These are phyloP conservation scores for Scenedesmus sp. DNA, from an alignment of 163 green algal genomes.

Conservation along the genomic window DNA sequence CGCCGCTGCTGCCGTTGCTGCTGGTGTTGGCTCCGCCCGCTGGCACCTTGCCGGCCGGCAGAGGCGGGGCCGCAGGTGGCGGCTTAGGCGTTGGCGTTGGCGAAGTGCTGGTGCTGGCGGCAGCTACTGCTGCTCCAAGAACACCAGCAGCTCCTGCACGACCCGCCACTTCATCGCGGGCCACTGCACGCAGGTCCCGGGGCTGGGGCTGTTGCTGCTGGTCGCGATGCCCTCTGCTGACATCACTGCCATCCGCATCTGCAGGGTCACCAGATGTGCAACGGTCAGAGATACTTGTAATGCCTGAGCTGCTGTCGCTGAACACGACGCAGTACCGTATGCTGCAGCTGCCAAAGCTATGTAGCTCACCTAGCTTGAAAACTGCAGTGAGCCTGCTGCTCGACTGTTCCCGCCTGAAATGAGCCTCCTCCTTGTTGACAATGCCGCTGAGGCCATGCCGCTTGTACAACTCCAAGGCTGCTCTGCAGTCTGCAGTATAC, in stretches of 20 bases:
- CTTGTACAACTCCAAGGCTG: neutral
- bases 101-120: neutral
- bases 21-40: slow-evolving; percentile 1
- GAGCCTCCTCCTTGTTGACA: neutral
- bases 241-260: neutral
- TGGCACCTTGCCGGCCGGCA: neutral
- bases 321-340: neutral
- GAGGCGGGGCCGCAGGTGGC: slow-evolving; percentile 24
- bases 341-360: neutral
- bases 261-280: neutral
- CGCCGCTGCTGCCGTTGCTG: neutral
- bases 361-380: neutral
- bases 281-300: neutral
- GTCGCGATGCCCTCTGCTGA: neutral
- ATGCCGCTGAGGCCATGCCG: neutral
- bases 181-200: neutral
- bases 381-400: neutral
- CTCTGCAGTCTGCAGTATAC: neutral
- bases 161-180: neutral
- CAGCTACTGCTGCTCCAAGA: neutral
- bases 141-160: neutral
- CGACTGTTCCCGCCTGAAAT: neutral
- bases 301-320: neutral
- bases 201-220: neutral
- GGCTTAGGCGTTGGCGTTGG: slow-evolving; percentile 5